A percentile compares a stretch with the other conserved stretches of the same genome.
These are phyloP conservation scores for Pichia manshurica DNA, from an alignment of 805 yeast species.

Conservation along the genomic window DNA sequence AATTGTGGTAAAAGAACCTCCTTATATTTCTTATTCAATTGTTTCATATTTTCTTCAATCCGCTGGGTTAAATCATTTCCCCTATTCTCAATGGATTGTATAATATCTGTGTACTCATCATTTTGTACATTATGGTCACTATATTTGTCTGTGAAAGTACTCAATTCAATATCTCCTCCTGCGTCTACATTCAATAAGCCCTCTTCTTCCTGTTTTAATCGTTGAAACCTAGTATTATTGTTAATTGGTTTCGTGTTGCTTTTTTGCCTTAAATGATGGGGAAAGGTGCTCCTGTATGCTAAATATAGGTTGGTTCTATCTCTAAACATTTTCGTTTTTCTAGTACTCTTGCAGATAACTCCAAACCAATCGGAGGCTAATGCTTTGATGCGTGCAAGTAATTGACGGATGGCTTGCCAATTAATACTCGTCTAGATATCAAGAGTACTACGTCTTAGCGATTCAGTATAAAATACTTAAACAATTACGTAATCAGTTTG, in stretches of 20 bases:
- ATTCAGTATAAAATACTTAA: background rate
- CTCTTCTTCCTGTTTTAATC: constrained; percentile 49
- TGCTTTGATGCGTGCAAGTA: no score
- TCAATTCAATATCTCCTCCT: constrained; percentile 12
- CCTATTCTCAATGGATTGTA: constrained; percentile 13
- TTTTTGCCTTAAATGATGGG: constrained; percentile 43
- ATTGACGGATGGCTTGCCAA: no score
- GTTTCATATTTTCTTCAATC: constrained; percentile 50
- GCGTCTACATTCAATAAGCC: constrained; percentile 40
- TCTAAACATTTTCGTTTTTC: constrained; percentile 58
- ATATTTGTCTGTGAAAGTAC: background rate
- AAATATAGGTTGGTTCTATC: constrained; percentile 90
- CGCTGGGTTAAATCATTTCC: constrained; percentile 22
- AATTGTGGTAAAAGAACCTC: constrained; percentile 84
- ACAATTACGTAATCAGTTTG: no score
- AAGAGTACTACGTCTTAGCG: no score
- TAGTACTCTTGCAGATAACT: no score
- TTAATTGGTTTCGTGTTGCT: constrained; percentile 14
- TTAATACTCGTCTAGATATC: no score
- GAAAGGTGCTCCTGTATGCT: constrained; percentile 85
- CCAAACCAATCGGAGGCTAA: no score
- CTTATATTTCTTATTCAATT: constrained; percentile 65
- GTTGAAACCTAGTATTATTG: constrained; percentile 29
- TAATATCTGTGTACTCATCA: constrained; percentile 9
- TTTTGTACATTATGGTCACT: background rate